Conservation (phyloP, 305 asterid genomes). For the Galium porrigens region DNA sequence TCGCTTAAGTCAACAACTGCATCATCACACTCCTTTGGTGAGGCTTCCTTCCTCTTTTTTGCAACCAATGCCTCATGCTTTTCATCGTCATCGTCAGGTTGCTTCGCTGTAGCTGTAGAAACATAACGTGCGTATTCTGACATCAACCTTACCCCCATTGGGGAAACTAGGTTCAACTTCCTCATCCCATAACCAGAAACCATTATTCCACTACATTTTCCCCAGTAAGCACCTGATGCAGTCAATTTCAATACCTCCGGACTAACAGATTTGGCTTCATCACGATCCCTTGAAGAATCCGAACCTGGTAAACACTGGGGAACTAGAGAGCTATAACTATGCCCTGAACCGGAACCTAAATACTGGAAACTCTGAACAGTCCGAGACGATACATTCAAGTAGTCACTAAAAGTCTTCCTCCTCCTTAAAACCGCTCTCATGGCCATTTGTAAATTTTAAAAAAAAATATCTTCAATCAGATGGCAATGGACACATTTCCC, state of each 20-base stretch:
- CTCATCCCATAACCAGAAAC: constrained; percentile 25
- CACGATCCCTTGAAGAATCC: constrained; percentile 20
- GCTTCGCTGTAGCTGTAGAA: constrained; percentile 51
- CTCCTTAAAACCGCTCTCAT: constrained; percentile 49
- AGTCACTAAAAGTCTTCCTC: constrained; percentile 35
- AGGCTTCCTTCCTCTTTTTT: constrained; percentile 57
- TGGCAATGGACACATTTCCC: constrained; percentile 24
- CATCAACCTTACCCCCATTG: constrained; percentile 27
- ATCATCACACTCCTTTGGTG: constrained; percentile 84
- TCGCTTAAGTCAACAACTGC: constrained; percentile 66
- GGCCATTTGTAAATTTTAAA: constrained; percentile 34
- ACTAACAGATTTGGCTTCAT: constrained; percentile 19
- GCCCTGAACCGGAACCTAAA: constrained; percentile 24
- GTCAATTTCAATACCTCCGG: constrained; percentile 22
- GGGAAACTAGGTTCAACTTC: constrained; percentile 25
- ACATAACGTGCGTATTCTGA: constrained; percentile 34
- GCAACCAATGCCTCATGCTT: constrained; percentile 33
- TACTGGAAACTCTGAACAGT: constrained; percentile 29
- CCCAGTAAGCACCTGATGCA: constrained; percentile 23
- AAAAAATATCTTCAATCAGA: constrained; percentile 19
- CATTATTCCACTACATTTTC: constrained; percentile 23
- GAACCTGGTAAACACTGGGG: constrained; percentile 22
- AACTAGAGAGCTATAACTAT: constrained; percentile 23
- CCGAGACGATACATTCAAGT: constrained; percentile 31
- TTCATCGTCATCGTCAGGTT: constrained; percentile 51